phyloP scores from a whole-genome alignment of 176 grass and related monocot species.

The Luzula sylvatica region DNA sequence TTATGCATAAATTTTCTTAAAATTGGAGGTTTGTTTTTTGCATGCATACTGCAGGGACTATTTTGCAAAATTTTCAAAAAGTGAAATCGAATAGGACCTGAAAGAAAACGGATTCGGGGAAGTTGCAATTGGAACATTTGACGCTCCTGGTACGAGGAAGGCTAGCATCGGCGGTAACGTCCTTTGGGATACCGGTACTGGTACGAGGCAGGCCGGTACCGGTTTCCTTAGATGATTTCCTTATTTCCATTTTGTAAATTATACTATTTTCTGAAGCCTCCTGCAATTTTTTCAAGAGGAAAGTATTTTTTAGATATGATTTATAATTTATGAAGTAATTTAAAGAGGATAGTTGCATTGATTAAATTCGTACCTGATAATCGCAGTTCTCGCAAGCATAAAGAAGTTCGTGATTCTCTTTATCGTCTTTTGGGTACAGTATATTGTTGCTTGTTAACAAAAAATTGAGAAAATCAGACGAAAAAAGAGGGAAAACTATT shows the following conservation, averaged over 20 bases:
- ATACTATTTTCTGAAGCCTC: slow-evolving; percentile 47
- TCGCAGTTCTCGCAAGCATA: slow-evolving; percentile 65
- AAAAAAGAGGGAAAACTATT: not conserved
- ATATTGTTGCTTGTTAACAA: slow-evolving; percentile 67
- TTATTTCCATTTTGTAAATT: slow-evolving; percentile 76
- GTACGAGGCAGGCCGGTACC: too few relatives aligned
- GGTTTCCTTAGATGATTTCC: slow-evolving; percentile 36
- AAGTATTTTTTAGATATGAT: not conserved
- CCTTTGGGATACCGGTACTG: slow-evolving; percentile 40
- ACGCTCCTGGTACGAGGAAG: slow-evolving; percentile 73
- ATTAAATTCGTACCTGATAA: slow-evolving; percentile 55
- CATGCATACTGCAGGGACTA: not conserved
- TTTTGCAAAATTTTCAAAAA: too few relatives aligned
- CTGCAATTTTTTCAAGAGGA: slow-evolving; percentile 21
- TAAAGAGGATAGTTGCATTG: not conserved
- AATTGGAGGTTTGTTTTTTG: not conserved
- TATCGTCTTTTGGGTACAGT: slow-evolving; percentile 79
- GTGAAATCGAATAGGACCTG: slow-evolving; percentile 41
- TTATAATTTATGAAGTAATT: too few relatives aligned
- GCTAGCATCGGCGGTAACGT: slow-evolving; percentile 55
- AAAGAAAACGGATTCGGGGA: slow-evolving; percentile 79
- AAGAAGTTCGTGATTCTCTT: slow-evolving; percentile 45
- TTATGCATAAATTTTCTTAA: not conserved
- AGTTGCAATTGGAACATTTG: slow-evolving; percentile 61
- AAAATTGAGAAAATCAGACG: not conserved